These are phyloP conservation scores for Phaeosphaeriaceae sp. DNA, from an alignment of 2,329 filamentous ascomycete species.

Conservation along the genomic window DNA sequence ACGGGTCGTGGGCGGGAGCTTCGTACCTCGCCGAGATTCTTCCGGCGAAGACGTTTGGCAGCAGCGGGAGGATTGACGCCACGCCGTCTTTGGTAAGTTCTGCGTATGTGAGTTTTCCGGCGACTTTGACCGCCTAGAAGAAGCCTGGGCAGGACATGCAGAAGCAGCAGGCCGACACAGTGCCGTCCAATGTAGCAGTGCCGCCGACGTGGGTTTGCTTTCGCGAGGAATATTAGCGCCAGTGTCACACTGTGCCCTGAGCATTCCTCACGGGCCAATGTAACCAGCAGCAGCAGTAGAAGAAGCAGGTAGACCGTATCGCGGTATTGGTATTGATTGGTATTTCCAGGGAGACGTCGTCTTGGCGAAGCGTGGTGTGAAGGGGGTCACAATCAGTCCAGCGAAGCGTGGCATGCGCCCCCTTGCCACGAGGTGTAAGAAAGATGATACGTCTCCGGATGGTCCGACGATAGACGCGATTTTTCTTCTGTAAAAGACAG, in stretches of 20 bases:
- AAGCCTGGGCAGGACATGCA: constrained; percentile 4
- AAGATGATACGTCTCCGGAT: constrained; percentile 9
- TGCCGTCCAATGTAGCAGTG: constrained; percentile 11
- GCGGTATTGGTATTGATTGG: constrained; percentile 10
- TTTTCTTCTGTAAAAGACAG: constrained; percentile 11
- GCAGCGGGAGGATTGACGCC: constrained; percentile 5
- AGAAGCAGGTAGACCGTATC: constrained; percentile 8
- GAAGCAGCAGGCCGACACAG: constrained; percentile 11
- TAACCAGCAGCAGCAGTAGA: neutral
- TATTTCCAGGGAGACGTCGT: constrained; percentile 11
- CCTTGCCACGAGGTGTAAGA: constrained; percentile 18
- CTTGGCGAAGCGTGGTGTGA: constrained; percentile 21
- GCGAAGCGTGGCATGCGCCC: constrained; percentile 7
- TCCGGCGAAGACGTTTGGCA: constrained; percentile 19
- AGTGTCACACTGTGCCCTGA: constrained; percentile 21
- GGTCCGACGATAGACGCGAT: constrained; percentile 2
- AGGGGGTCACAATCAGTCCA: constrained; percentile 10
- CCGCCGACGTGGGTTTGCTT: constrained; percentile 15
- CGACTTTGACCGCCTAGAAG: constrained; percentile 14
- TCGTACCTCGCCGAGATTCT: constrained; percentile 26
- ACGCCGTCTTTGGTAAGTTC: constrained; percentile 23
- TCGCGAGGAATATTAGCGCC: constrained; percentile 13
- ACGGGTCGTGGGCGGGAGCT: constrained; percentile 34
- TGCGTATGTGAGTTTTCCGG: constrained; percentile 7
- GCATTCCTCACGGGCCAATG: constrained; percentile 1